Conservation (phyloP, 1,139 yeast species). For the Taiozyma onychis region DNA sequence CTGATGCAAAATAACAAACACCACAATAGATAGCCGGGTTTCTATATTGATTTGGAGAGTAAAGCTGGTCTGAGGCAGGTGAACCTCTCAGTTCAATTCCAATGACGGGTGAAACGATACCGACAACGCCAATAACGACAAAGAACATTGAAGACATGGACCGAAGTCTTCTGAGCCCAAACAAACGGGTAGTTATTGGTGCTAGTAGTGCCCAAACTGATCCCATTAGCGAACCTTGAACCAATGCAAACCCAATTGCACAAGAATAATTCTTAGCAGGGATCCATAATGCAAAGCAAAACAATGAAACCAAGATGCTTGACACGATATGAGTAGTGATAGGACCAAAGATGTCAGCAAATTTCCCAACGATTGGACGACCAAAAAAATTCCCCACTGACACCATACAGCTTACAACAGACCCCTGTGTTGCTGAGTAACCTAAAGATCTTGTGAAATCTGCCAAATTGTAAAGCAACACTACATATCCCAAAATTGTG, state of each 20-base stretch:
- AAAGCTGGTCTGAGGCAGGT: conserved; percentile 21
- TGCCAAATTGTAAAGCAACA: conserved; percentile 52
- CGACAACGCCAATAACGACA: conserved; percentile 47
- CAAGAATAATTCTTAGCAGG: conserved; percentile 51
- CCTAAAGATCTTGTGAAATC: conserved; percentile 59
- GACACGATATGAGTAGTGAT: conserved; percentile 38
- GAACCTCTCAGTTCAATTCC: conserved; percentile 42
- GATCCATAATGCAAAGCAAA: conserved; percentile 54
- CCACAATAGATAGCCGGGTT: conserved; percentile 52
- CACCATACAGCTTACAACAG: conserved; percentile 52
- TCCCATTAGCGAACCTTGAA: conserved; percentile 49
- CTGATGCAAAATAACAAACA: conserved; percentile 39
- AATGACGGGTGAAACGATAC: conserved; percentile 48
- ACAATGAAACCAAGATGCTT: conserved; percentile 28
- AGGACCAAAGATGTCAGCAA: conserved; percentile 53
- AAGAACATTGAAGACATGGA: conserved; percentile 38
- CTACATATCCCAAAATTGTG: conserved; percentile 50
- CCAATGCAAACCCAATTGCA: conserved; percentile 39
- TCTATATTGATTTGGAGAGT: conserved; percentile 40
- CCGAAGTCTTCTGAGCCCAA: conserved; percentile 48
- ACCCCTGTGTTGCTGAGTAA: conserved; percentile 47
- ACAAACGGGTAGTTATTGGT: conserved; percentile 29
- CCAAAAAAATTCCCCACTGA: conserved; percentile 60
- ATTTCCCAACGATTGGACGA: conserved; percentile 50
- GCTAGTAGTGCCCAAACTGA: conserved; percentile 26